These are phyloP conservation scores for Cornus controversa DNA, from an alignment of 148 eudicot species.

Conservation along the genomic window DNA sequence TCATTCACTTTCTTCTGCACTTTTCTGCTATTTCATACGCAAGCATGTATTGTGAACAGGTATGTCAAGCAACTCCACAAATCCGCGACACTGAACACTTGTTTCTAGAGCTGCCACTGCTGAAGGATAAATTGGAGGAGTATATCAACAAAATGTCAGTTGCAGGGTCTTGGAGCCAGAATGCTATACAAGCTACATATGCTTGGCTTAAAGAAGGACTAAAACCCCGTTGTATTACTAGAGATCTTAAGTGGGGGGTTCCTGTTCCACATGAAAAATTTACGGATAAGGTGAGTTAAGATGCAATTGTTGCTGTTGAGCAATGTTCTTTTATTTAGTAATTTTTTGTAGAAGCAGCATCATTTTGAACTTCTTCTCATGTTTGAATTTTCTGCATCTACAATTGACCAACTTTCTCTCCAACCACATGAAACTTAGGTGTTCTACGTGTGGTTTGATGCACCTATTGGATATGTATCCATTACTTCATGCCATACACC, in stretches of 20 bases:
- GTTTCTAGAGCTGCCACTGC: constrained; percentile 78
- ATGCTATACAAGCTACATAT: constrained; percentile 80
- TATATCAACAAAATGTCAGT: constrained; percentile 60
- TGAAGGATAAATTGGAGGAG: constrained; percentile 58
- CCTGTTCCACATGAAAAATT: constrained; percentile 82
- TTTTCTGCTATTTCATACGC: neutral
- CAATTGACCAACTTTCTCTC: neutral
- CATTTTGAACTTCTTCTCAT: neutral
- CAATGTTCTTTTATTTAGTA: neutral
- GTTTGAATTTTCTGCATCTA: neutral
- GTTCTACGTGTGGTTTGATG: constrained; percentile 94
- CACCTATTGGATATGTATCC: constrained; percentile 89
- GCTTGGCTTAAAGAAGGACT: constrained; percentile 90
- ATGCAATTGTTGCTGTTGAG: neutral
- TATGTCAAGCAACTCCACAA: constrained; percentile 60
- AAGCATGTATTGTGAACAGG: constrained; percentile 31
- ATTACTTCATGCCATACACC: constrained; percentile 80
- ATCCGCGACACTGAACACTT: constrained; percentile 79
- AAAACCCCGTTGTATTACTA: constrained; percentile 69
- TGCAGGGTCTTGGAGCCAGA: constrained; percentile 85
- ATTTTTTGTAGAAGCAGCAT: neutral
- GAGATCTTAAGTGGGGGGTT: constrained; percentile 94
- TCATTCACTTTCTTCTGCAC: neutral
- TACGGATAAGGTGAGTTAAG: constrained; percentile 63
- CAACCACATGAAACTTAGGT: constrained; percentile 39